A percentile compares a stretch with the other conserved stretches of the same genome.
phyloP scores from a whole-genome alignment of 331 rosid species.

The Spiraea crenata region DNA sequence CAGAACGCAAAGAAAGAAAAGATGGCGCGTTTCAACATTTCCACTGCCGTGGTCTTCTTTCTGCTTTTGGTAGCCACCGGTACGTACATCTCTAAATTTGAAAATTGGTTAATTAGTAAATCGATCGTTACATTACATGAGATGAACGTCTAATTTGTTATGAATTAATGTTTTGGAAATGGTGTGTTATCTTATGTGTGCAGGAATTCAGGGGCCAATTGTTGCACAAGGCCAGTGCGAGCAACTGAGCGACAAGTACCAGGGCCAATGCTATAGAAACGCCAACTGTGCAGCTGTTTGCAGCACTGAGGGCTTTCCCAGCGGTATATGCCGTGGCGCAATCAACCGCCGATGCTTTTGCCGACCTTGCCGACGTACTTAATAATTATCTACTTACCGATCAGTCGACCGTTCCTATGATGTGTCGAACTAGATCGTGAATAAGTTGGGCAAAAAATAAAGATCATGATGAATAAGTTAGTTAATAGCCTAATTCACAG shows the following conservation, averaged over 20 bases:
- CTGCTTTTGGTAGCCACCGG: constrained; percentile 56
- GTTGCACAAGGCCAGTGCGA: constrained; percentile 57
- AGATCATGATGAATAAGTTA: background rate
- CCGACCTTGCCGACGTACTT: background rate
- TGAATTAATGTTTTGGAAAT: background rate
- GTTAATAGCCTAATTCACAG: background rate
- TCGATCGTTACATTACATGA: too few relatives aligned
- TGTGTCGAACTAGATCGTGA: background rate
- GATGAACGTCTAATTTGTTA: too few relatives aligned
- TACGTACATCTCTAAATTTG: background rate
- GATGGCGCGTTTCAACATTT: constrained; percentile 41
- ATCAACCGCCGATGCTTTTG: constrained; percentile 57
- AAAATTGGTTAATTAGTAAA: too few relatives aligned
- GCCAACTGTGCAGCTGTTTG: constrained; percentile 46
- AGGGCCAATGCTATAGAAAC: constrained; percentile 35
- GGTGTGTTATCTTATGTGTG: background rate
- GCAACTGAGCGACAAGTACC: constrained; percentile 44
- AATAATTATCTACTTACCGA: background rate
- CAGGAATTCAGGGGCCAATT: constrained; percentile 52
- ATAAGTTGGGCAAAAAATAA: background rate
- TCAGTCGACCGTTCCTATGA: background rate
- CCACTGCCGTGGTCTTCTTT: constrained; percentile 39
- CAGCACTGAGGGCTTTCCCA: constrained; percentile 36
- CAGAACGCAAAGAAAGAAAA: background rate
- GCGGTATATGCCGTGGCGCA: constrained; percentile 47